Evolutionary conservation across 2,329 filamentous ascomycete species (phyloP).

Genomic region (Lasiodiplodia theobromae): DNA sequence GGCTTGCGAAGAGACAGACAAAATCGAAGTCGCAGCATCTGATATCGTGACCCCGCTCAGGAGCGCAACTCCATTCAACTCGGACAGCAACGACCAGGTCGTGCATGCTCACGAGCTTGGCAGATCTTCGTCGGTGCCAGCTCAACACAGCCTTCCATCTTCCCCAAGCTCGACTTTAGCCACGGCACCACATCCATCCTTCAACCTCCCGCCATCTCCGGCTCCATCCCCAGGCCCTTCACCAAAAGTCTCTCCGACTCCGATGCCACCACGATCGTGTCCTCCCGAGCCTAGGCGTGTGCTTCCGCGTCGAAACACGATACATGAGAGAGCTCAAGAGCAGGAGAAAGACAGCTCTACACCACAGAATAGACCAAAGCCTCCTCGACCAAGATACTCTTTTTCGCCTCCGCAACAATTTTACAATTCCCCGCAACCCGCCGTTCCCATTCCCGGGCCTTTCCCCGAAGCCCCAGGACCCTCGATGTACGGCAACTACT

Average conservation of each 20-base stretch:
- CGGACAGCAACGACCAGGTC: background rate
- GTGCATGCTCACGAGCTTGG: background rate
- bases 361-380: background rate
- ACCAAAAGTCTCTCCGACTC: background rate
- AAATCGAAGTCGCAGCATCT: background rate
- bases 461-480: background rate
- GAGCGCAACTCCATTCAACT: background rate
- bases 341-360: background rate
- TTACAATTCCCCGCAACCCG: background rate
- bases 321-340: background rate
- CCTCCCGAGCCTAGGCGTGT: background rate
- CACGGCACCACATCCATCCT: background rate
- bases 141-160: background rate
- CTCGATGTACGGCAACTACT: background rate
- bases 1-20: background rate
- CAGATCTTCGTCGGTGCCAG: background rate
- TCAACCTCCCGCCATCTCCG: background rate
- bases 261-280: background rate
- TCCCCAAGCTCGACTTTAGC: background rate
- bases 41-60: background rate
- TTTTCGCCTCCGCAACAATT: background rate
- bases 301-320: background rate
- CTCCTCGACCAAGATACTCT: background rate
- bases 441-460: background rate
- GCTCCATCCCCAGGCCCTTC: background rate